Evolutionary conservation across 768 basidiomycete species (phyloP).

Genomic region (Suillus subalutaceus): DNA sequence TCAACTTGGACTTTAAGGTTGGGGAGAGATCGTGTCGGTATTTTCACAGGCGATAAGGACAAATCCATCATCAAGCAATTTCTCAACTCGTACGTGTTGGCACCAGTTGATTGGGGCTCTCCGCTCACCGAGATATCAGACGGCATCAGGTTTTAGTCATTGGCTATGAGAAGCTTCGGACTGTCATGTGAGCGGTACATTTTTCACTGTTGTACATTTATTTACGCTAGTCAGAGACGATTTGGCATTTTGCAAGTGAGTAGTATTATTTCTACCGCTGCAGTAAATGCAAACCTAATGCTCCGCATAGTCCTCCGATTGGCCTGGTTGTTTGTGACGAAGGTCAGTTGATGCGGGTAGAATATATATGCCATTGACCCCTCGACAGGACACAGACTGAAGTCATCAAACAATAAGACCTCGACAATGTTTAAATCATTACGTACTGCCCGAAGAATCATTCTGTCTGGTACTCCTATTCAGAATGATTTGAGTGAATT

Average conservation of each 20-base stretch:
- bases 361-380: not conserved
- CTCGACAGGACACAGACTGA: conserved; percentile 81
- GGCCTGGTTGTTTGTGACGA: conserved; percentile 96
- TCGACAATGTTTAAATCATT: conserved; percentile 83
- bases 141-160: conserved; percentile 89
- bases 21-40: conserved; percentile 55
- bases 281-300: not conserved
- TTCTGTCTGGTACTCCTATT: conserved; percentile 95
- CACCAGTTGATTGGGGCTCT: not conserved
- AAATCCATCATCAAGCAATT: conserved; percentile 68
- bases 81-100: conserved; percentile 62
- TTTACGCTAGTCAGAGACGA: conserved; percentile 44
- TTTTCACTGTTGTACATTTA: conserved; percentile 9
- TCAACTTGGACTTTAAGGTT: conserved; percentile 40
- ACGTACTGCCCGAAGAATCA: conserved; percentile 75
- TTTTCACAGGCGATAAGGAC: conserved; percentile 63
- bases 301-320: conserved; percentile 71
- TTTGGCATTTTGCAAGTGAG: conserved; percentile 67
- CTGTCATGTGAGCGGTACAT: conserved; percentile 64
- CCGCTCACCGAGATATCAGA: conserved; percentile 37
- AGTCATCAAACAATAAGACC: conserved; percentile 90
- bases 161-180: conserved; percentile 89
- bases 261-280: conserved; percentile 23
- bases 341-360: conserved; percentile 45
- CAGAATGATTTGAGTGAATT: conserved; percentile 97